Evolutionary conservation across 495 filamentous ascomycete genomes (phyloP).

Genomic region (Schizothecium vesticola): DNA sequence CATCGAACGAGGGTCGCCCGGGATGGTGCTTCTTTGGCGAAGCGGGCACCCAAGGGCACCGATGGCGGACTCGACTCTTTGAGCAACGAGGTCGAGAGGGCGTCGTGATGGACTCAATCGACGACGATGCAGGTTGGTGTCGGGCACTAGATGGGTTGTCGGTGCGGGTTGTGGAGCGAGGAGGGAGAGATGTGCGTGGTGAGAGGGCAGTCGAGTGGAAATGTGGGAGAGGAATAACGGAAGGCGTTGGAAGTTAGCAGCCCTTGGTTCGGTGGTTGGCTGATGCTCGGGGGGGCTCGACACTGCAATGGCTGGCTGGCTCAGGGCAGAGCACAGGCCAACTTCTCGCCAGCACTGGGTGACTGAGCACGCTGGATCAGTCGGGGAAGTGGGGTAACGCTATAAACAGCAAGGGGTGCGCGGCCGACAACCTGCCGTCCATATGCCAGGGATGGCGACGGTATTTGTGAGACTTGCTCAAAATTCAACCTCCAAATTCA

Average conservation of each 20-base stretch:
- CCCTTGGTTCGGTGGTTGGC: slow-evolving; percentile 18
- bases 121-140: not conserved
- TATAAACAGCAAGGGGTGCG: slow-evolving; percentile 1
- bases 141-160: not conserved
- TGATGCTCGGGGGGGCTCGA: slow-evolving; percentile 5
- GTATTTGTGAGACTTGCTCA: too few relatives aligned
- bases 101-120: not conserved
- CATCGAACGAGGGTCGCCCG: slow-evolving; percentile 18
- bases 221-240: slow-evolving; percentile 22
- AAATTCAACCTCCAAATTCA: not conserved
- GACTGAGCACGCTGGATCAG: not conserved
- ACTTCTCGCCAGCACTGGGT: too few relatives aligned
- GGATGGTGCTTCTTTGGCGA: slow-evolving; percentile 1
- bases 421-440: not conserved
- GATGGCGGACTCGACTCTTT: not conserved
- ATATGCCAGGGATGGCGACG: not conserved
- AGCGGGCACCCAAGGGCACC: not conserved
- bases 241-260: slow-evolving; percentile 22
- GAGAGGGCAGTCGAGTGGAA: slow-evolving; percentile 4
- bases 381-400: not conserved
- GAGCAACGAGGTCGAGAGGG: not conserved
- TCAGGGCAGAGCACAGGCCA: not conserved
- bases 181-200: slow-evolving; percentile 15
- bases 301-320: slow-evolving; percentile 1
- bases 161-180: not conserved